These are phyloP conservation scores for Phanerodontia chrysosporium DNA, from an alignment of 768 basidiomycete species.

Conservation along the genomic window DNA sequence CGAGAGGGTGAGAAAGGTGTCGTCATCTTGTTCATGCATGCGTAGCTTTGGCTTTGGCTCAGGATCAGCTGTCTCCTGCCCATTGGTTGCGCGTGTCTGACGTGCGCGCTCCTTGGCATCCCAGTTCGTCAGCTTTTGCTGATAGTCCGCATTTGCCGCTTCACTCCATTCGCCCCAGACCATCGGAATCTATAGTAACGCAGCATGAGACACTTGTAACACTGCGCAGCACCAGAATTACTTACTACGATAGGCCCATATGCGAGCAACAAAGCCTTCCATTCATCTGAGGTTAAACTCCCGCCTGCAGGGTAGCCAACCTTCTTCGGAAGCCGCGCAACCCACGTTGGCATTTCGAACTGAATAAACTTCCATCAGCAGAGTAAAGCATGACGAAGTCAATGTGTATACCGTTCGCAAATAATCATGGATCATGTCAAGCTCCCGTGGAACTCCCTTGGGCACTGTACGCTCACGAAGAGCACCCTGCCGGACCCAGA, in stretches of 20 bases:
- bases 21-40: conserved; percentile 7
- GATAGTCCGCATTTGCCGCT: not conserved
- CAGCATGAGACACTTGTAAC: too few species aligned
- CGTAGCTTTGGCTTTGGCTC: conserved; percentile 3
- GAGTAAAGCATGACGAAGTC: not conserved
- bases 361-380: not conserved
- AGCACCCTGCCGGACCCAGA: conserved; percentile 1
- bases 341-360: conserved; percentile 21
- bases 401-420: conserved; percentile 8
- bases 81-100: not conserved
- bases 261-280: conserved; percentile 16
- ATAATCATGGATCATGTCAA: conserved; percentile 22
- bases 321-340: conserved; percentile 14
- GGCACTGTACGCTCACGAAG: conserved; percentile 3
- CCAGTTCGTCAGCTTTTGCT: not conserved
- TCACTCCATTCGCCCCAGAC: conserved; percentile 13
- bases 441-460: conserved; percentile 14
- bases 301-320: conserved; percentile 24
- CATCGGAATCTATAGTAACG: conserved; percentile 8
- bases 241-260: conserved; percentile 18
- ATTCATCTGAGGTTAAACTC: conserved; percentile 21
- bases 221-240: not conserved
- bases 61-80: not conserved
- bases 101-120: not conserved
- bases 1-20: conserved; percentile 14